Evolutionary conservation across 352 stramenopile species (phyloP), one percentile per base, ranked within the genome.

Genomic region (Pseudoperonospora humuli): DNA sequence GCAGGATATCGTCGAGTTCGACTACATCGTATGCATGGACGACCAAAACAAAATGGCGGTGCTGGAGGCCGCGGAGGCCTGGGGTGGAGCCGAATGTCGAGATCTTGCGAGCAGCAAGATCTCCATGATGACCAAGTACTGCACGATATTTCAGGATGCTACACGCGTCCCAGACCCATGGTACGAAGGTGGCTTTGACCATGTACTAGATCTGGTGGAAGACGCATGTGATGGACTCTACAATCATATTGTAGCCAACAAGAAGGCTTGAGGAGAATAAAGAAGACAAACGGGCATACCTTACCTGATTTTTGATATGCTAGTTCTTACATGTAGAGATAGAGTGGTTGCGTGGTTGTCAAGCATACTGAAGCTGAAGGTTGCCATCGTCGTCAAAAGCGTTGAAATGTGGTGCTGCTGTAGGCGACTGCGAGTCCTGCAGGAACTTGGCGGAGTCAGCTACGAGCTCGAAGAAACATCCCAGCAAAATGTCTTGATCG

Each of bases 1-100:
- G 5, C 26, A 67, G 24, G 85, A 96, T 31, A 65, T 96, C 27
- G 57, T 86, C 7, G 52, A 76, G 9, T 93, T 95, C 37, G 84
- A 96, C 50, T 75, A 89, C 45, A 92, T 96, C 52, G 72, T 95
- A 21, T 90, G 78, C 50, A 96, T 96, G 84, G 84, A 95, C 43
- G 58, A 75, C 43, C 84, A 81, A 61, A 95, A 95, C 65, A 69
- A 69, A 27, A 33, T 48, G n/a, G 79, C 81, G 2, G 81, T 96
- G 49, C 48, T 91, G 17, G 81, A 93, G 44, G 84, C 84, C 0
- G 84, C 83, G 1, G 50, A 81, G 8, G 58, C 79, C 25, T 95
- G 84, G 84, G 84, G 81, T n/a, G 84, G 82, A 20, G 64, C 42
- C 3, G 39, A 76, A 1, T 71, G 67, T 35, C 54, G 50, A 4